Base-by-base conservation (phyloP, 106 monocot genomes). In the Acanthochlamys bracteata region DNA sequence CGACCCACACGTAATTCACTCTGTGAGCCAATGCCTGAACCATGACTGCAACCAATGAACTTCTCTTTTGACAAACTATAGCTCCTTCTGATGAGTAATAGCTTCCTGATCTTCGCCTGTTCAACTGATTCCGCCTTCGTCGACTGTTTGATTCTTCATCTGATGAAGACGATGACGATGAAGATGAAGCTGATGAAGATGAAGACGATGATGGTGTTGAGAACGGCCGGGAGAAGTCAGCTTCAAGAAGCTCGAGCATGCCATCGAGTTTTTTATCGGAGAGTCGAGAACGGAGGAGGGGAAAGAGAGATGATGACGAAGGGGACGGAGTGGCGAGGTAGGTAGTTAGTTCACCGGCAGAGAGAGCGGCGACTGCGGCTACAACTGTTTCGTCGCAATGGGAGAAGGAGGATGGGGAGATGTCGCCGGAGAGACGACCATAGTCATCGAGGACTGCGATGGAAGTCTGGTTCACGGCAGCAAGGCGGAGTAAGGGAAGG, bases 1-100 rank as follows among this genome's bases (percentile, higher is more conserved):
- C 88, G 3, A 93, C 93, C 93, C 88, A 88, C 20, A 88, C 77
- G 71, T 88, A 85, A 65, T 71, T 70, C 15, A 93, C 82, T 21
- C 88, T 73, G 60, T 93, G 88, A 1, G 84, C 88, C 61, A 93
- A 58, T 12, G 93, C 93, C 77, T 93, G 93, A 20, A 84, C 80
- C 84, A 88, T 80, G 42, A 88, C 88, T 3, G 93, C 93, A 72
- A 88, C 77, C 43, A 93, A 79, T 27, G 93, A 88, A 72, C 88
- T 93, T 63, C 62, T 77, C 6, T 73, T 66, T n/a, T 74, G 76
- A 61, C 84, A 84, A 16, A 77, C 80, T 0, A 76, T 74, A n/a
- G 75, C 67, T 83, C 85, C 71, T 49, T 49, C 49, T 10, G 12
- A 17, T 14, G 65, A 64, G 57, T 73, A 76, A 65, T 73, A 67